Base-by-base conservation (phyloP, 495 filamentous ascomycete species). In the Hypoxylon fragiforme region DNA sequence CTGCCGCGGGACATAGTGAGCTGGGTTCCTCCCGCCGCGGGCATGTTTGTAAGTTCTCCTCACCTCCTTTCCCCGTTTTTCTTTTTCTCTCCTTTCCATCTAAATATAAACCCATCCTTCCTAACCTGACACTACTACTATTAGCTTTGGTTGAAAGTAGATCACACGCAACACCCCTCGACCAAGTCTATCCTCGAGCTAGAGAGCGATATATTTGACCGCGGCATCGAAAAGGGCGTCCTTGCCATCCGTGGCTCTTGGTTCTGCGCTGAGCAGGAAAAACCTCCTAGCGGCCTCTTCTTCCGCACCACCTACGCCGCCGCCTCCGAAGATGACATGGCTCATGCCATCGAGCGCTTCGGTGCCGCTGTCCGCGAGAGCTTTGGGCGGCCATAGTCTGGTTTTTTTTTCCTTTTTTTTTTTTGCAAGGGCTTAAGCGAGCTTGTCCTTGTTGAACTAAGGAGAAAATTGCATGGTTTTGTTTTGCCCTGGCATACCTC, bases 231-330 rank as follows among this genome's bases (percentile, higher is more conserved):
- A 3, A 78, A 84, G 46, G 82, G 86, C 28, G 88, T 91, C 20
- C 77, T 98, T 14, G 68, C 92, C 15, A 88, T 85, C 38, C 81
- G 85, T 31, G 94, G 94, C 3, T 91, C 85, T 55, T 97, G 90
- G 91, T 98, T 97, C 81, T 79, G 78, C 39, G 88, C 90, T 9
- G 75, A 80, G 50, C 73, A 73, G 15, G 68, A 72, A 14, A 61
- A 63, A 30, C 66, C 68, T 26, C 75, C 67, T 11, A 70, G 52
- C 12, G 77, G 77, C 1, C 66, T 92, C 69, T 97, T 90, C 77
- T 92, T 97, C 77, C 82, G 94, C 32, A 84, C 88, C 4, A 98
- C 92, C 2, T 97, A 86, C 72, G 91, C 91, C 1, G 86, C 92
- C 18, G 90, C 90, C 12, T 81, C 83, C 34, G 76, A 77, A 2